Evolutionary conservation across 371 early-diverging fungal genomes (phyloP), one percentile per base, ranked within the genome.

Genomic region (Parasitella parasitica): DNA sequence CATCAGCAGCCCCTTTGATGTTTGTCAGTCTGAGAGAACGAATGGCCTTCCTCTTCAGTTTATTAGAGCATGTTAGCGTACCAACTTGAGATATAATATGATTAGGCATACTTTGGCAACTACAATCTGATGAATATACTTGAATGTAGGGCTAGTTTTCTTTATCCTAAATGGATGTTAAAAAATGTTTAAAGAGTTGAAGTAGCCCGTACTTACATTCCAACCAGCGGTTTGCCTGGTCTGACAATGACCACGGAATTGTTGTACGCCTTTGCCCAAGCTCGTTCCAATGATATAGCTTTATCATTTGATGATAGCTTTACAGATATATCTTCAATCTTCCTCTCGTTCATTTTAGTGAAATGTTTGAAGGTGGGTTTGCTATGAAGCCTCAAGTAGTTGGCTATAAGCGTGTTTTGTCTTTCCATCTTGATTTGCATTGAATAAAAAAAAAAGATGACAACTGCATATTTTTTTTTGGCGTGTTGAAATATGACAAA

Each of bases 331-430:
- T 59, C 28, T 22, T 36, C 36, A 36, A 58, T 48, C 13, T 48
- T 49, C 5, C 35, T 49, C 35, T 30, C 22, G 34, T 51, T 38
- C 6, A n/a, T 30, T 60, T 52, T 60, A 22, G 22, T 7, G 27
- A 39, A 60, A 38, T 60, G 51, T 4, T 53, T 60, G 22, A 60
- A 60, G 26, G 53, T 30, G 52, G 52, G 53, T 20, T 60, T 60
- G 11, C n/a, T 60, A 30, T 26, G 18, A 60, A 3, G 13, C 34
- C 16, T 60, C 43, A 53, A 60, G 43, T 53, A 60, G 18, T 60
- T 41, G 16, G 41, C 20, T 41, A 60, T 60, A 41, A 53, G 57
- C 43, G 4, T 57, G 57, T 11, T 57, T 57, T 57, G 57, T 57
- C 46, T 43, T 57, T 57, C 32, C 57, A 57, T 57, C 46, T 57